A percentile compares a stretch with the other conserved stretches of the same genome.
Conservation (phyloP, 163 green algal genomes). For the Smithsoniella earleae region DNA sequence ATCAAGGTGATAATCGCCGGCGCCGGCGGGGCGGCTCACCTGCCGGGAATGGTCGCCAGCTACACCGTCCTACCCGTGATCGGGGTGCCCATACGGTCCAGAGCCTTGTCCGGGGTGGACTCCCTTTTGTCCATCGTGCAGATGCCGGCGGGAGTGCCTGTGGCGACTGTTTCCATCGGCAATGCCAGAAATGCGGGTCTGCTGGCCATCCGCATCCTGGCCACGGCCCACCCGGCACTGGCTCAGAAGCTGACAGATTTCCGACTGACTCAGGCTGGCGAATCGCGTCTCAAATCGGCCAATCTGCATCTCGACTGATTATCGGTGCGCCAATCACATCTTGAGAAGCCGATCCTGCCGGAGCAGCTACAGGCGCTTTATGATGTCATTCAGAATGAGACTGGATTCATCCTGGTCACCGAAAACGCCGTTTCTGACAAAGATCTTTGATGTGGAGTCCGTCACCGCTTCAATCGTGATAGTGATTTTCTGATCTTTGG, state of each 20-base stretch:
- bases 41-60: constrained; percentile 93
- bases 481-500: no score
- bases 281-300: no score
- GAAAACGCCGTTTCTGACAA: no score
- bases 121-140: constrained; percentile 90
- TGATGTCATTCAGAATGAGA: no score
- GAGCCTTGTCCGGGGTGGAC: constrained; percentile 84
- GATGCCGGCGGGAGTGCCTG: constrained; percentile 68
- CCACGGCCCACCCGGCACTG: constrained; percentile 45
- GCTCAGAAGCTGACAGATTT: constrained; percentile 58
- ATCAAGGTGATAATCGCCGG: constrained; percentile 74
- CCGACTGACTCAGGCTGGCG: no score
- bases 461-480: no score
- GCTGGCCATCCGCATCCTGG: constrained; percentile 81
- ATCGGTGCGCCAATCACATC: no score
- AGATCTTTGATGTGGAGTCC: no score
- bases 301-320: no score
- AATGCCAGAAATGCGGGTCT: constrained; percentile 89
- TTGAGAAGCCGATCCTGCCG: no score
- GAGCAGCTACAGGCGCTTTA: no score
- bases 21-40: constrained; percentile 82
- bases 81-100: constrained; percentile 83
- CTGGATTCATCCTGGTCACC: no score
- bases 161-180: constrained; percentile 89
- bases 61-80: constrained; percentile 93